Evolutionary conservation across 1,284 basidiomycete genomes (phyloP).

Genomic region (Mycena citricolor): DNA sequence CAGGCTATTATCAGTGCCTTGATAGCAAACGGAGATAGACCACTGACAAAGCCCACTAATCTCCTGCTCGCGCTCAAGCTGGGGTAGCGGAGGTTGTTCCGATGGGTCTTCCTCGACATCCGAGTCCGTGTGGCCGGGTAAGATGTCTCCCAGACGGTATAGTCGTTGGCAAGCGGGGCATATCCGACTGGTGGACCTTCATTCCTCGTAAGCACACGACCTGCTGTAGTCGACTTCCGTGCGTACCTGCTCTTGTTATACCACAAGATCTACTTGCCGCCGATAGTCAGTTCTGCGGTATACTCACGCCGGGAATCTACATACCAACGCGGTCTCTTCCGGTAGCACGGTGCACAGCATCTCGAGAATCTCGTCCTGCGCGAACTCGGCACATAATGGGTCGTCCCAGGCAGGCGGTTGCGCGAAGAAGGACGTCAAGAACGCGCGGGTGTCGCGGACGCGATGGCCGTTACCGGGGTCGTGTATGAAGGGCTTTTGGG

Average conservation of each 20-base stretch:
- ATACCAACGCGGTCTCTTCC: slow-evolving; percentile 66
- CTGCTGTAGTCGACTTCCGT: no score
- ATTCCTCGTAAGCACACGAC: neutral
- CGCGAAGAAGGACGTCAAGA: slow-evolving; percentile 64
- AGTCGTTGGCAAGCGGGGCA: slow-evolving; percentile 75
- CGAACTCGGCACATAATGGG: slow-evolving; percentile 68
- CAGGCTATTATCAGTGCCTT: neutral
- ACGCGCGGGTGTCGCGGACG: slow-evolving; percentile 58
- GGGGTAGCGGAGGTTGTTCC: slow-evolving; percentile 31
- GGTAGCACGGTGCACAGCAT: slow-evolving; percentile 70
- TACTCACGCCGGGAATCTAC: no score
- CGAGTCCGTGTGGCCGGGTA: slow-evolving; percentile 50
- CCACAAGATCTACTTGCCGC: slow-evolving; percentile 66
- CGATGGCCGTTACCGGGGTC: slow-evolving; percentile 77
- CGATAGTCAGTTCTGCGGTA: slow-evolving; percentile 4
- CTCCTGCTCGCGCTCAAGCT: slow-evolving; percentile 59
- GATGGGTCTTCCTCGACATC: slow-evolving; percentile 29
- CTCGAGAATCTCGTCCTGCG: slow-evolving; percentile 66
- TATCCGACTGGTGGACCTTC: slow-evolving; percentile 50
- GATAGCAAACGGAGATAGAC: neutral
- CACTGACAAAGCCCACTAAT: slow-evolving; percentile 75
- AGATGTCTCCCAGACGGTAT: slow-evolving; percentile 63
- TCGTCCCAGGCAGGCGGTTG: slow-evolving; percentile 60
- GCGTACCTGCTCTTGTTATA: slow-evolving; percentile 77
- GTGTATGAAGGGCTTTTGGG: slow-evolving; percentile 56